Base-by-base conservation (phyloP, 2,329 filamentous ascomycete species). In the Neurospora sp. region DNA sequence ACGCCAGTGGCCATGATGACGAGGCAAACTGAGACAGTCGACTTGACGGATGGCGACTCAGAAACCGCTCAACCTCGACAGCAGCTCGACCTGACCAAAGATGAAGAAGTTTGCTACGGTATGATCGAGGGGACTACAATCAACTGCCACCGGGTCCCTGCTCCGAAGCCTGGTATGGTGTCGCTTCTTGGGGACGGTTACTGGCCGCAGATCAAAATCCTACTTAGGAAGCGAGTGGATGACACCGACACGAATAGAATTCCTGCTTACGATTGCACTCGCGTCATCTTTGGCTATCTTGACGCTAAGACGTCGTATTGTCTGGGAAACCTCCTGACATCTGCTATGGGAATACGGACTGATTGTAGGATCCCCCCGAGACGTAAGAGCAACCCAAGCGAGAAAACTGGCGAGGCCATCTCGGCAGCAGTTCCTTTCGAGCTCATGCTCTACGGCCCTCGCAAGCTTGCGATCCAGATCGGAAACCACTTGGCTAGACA, bases 21-120 rank as follows among this genome's bases (percentile, higher is more conserved):
- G 13, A 75, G 68, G 33, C 70, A 77, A 79, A 76, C 81, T 8
- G 80, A 82, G 71, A 87, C 84, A 1, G 85, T 89, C n/a, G 86
- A 91, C 74, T 79, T 90, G 69, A 89, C 87, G 17, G 82, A 82
- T 70, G 83, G 85, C 19, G 89, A 91, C 62, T 43, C 67, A 3
- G 86, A 89, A 36, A 87, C 91, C 10, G 76, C 88, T 4, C 80
- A 85, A 23, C 81, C 89, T 42, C 79, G 89, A 15, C 84, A 85
- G 58, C 86, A 91, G 70, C 84, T 88, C 38, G 85, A 85, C 43
- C 86, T 92, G 70, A 83, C 87, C 42, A 86, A 84, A 67, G 85
- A 89, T 23, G 87, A 92, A 76, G 89, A 93, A 76, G 90, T 96
- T 3, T 96, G 93, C 80, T 93, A 92, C 76, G 93, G 93, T 58